A percentile compares a stretch with the other conserved stretches of the same genome.
Conservation (phyloP, 345 rosid species). For the Adansonia digitata region DNA sequence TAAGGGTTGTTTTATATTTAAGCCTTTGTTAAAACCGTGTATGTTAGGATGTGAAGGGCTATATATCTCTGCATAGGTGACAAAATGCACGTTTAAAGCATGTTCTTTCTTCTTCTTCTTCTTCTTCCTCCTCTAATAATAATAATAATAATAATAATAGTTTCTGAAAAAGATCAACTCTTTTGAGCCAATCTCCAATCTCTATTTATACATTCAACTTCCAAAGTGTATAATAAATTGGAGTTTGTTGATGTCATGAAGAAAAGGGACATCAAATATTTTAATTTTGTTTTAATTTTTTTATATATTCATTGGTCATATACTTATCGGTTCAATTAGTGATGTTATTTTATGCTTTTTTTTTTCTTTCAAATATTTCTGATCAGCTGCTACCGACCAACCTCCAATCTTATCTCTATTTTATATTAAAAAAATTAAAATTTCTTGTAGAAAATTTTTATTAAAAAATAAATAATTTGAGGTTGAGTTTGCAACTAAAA, state of each 20-base stretch:
- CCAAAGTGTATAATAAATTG: not conserved
- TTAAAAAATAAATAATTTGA: no score
- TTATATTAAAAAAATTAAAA: no score
- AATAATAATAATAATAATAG: no score
- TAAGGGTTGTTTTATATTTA: no score
- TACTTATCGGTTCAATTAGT: not conserved
- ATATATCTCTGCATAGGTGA: no score
- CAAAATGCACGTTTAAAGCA: not conserved
- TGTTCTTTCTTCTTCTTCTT: not conserved
- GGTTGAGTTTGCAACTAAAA: no score
- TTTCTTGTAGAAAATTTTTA: no score
- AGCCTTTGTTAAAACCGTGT: no score
- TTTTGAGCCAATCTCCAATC: not conserved
- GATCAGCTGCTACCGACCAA: no score
- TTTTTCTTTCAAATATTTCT: not conserved
- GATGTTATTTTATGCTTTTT: not conserved
- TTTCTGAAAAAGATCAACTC: not conserved
- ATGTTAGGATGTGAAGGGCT: no score
- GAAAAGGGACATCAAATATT: not conserved
- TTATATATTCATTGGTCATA: not conserved
- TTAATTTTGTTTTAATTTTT: not conserved
- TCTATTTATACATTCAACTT: not conserved
- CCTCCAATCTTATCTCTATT: no score
- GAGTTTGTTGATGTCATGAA: slow-evolving; percentile 6
- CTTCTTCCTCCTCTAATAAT: no score